Evolutionary conservation across 2,329 filamentous ascomycete species (phyloP).

Genomic region (Penicillium sp.): DNA sequence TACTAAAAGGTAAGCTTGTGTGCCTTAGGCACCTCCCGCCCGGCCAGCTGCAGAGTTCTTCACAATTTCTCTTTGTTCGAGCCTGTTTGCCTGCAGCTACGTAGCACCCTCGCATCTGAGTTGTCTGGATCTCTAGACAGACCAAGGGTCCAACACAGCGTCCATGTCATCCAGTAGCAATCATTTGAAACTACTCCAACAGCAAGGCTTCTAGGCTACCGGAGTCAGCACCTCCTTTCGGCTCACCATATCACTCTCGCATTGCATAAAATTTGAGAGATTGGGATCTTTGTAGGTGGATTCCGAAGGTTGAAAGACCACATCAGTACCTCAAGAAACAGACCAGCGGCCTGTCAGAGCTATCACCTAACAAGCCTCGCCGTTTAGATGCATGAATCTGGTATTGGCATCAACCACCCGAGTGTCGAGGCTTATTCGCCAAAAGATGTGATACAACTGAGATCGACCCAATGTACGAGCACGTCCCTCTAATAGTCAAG

Average conservation of each 20-base stretch:
- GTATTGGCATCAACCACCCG: not conserved
- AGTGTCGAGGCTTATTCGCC: not conserved
- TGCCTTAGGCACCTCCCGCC: not conserved
- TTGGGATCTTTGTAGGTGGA: too few relatives aligned
- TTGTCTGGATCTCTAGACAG: not conserved
- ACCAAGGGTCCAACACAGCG: not conserved
- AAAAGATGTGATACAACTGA: not conserved
- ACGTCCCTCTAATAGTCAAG: not conserved
- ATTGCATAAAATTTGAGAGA: too few relatives aligned
- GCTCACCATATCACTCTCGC: not conserved
- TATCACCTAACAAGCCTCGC: too few relatives aligned
- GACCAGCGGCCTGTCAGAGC: too few relatives aligned
- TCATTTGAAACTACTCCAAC: not conserved
- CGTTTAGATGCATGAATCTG: not conserved
- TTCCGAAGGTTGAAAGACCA: too few relatives aligned
- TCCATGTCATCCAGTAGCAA: not conserved
- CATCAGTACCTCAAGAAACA: too few relatives aligned
- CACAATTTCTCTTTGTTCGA: not conserved
- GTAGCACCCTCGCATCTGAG: not conserved
- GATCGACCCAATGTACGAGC: not conserved
- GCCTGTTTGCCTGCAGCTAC: slow-evolving; percentile 3
- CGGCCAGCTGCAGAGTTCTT: slow-evolving; percentile 1
- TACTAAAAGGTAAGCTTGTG: not conserved
- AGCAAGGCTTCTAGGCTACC: not conserved
- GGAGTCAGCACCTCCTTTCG: not conserved